These are phyloP conservation scores for Penicillium sp. DNA, from an alignment of 2,329 filamentous ascomycete species.

Conservation along the genomic window DNA sequence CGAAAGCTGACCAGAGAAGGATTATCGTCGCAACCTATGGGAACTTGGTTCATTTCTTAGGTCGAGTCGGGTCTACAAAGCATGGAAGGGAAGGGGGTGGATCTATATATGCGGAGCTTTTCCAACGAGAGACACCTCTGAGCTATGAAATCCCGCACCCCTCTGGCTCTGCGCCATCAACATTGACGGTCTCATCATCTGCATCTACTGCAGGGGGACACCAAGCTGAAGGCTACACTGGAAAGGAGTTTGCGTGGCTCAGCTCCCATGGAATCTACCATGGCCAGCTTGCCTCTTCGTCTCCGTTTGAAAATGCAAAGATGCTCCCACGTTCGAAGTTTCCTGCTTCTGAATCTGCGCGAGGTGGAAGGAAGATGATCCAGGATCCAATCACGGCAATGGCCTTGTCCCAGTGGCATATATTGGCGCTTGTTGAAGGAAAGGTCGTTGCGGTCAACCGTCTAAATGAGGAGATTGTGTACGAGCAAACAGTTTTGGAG, in stretches of 20 bases:
- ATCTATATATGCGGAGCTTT: conserved; percentile 82
- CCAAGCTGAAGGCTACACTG: conserved; percentile 52
- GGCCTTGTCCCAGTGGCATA: conserved; percentile 89
- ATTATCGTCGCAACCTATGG: conserved; percentile 78
- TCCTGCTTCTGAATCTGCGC: conserved; percentile 64
- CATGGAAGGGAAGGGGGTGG: conserved; percentile 74
- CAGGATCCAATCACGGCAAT: conserved; percentile 77
- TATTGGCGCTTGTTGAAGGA: conserved; percentile 78
- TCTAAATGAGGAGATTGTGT: conserved; percentile 80
- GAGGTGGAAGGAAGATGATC: conserved; percentile 63
- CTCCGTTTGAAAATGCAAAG: conserved; percentile 75
- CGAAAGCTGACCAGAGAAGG: conserved; percentile 69
- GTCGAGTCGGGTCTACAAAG: conserved; percentile 63
- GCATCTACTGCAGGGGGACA: conserved; percentile 54
- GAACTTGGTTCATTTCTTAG: conserved; percentile 76
- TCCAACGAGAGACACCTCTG: conserved; percentile 80
- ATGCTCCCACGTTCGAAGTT: conserved; percentile 74
- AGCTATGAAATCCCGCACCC: conserved; percentile 70
- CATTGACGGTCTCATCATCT: conserved; percentile 76
- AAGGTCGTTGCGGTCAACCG: conserved; percentile 83
- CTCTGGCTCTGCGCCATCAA: conserved; percentile 61
- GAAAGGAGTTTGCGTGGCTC: conserved; percentile 79
- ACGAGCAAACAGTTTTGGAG: conserved; percentile 83
- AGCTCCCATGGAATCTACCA: conserved; percentile 83
- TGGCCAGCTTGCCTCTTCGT: conserved; percentile 70